Base-by-base conservation (phyloP, 1,284 basidiomycete species). In the Cystobasidiaceae sp. region DNA sequence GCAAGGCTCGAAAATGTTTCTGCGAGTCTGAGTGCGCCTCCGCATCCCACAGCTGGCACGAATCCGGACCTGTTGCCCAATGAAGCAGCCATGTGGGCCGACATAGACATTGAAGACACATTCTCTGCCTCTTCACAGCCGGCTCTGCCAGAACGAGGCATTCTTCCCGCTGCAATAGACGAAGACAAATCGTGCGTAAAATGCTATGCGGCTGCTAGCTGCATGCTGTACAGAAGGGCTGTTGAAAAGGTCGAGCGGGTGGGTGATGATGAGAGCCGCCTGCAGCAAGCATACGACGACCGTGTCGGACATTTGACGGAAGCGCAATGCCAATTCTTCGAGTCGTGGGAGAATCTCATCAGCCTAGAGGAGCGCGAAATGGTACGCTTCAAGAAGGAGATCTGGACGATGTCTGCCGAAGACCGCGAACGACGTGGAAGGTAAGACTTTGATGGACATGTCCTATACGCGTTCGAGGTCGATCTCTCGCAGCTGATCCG, bases 191-290 rank as follows among this genome's bases (percentile, higher is more conserved):
- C 82, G 21, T 99, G 94, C 77, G 83, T 84, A 71, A 83, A 80
- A 58, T 98, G 94, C 75, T 97, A 87, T 74, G 82, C 83, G 0
- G 79, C 88, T 4, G 89, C 97, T 72, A 83, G 85, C 1, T 98
- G 96, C 77, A 93, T 97, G 88, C 81, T 98, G 4, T 97, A 93
- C 77, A 88, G 93, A 2, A 70, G 91, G 88, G 84, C 88, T 0
- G 83, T 88, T 4, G 89, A 92, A 71, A 78, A 81, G 32, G 82
- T 86, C 2, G 15, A 39, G 11, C 37, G 34, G 9, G 45, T 70
- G 32, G 62, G 59, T 0, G 62, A 67, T 0, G 77, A 80, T 4
- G 78, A 75, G 2, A 72, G 79, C n/a, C 87, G 87, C 25, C 84
- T 94, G 46, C 85, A 84, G 5, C 84, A 86, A 37, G 80, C 89